A percentile compares a stretch with the other conserved stretches of the same genome.
phyloP scores from a whole-genome alignment of 1,139 yeast genomes.

The Magnusiomyces ingens region DNA sequence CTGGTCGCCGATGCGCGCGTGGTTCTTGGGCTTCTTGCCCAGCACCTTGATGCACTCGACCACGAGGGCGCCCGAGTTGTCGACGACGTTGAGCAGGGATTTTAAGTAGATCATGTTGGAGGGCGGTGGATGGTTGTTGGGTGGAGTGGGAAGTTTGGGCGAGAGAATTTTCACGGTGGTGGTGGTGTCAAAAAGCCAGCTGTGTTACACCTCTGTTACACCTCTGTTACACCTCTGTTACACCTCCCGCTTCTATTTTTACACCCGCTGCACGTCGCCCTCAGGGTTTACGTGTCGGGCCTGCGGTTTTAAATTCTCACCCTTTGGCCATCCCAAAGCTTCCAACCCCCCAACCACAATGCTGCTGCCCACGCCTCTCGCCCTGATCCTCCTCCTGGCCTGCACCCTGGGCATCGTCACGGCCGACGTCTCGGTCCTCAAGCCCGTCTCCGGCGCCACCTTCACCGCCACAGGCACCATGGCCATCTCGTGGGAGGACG shows the following conservation, averaged over 20 bases:
- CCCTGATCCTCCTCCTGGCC: not conserved
- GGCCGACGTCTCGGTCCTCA: not conserved
- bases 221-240: too few species aligned
- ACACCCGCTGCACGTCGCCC: too few species aligned
- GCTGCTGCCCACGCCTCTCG: too few species aligned
- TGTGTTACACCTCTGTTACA: too few species aligned
- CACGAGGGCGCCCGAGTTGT: slow-evolving; percentile 90
- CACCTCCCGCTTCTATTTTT: too few species aligned
- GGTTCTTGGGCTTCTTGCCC: slow-evolving; percentile 78
- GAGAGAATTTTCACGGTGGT: not conserved
- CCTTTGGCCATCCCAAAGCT: too few species aligned
- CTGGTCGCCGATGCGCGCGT: slow-evolving; percentile 72
- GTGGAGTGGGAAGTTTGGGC: not conserved
- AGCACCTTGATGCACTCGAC: slow-evolving; percentile 95
- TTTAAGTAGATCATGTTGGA: slow-evolving; percentile 71
- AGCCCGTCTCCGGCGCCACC: slow-evolving; percentile 46
- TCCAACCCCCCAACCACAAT: too few species aligned
- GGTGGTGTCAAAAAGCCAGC: too few species aligned
- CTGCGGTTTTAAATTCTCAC: not conserved
- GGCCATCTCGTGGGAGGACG: slow-evolving; percentile 57
- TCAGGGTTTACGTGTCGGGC: not conserved
- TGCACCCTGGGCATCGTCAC: not conserved
- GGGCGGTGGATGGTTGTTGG: not conserved
- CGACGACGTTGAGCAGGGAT: slow-evolving; percentile 82
- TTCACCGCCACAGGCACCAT: slow-evolving; percentile 48